phyloP scores from a whole-genome alignment of 2,329 filamentous ascomycete species.

The Phialocephala subalpina region DNA sequence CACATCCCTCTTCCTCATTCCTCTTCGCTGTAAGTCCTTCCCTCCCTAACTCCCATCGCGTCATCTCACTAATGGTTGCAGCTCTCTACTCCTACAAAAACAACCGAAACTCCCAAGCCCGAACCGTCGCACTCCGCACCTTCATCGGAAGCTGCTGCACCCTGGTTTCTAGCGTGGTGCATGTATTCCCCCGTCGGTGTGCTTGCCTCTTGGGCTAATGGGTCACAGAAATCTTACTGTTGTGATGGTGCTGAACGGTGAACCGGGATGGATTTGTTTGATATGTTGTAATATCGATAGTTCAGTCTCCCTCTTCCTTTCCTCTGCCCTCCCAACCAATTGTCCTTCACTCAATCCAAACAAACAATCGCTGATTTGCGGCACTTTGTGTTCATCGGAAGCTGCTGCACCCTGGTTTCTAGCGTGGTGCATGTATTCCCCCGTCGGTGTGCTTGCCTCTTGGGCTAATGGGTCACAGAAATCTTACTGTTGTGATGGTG shows the following conservation, averaged over 20 bases:
- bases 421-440: conserved; percentile 60
- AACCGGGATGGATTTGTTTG: conserved; percentile 71
- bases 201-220: not conserved
- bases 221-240: conserved; percentile 62
- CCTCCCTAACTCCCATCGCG: not conserved
- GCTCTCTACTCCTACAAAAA: conserved; percentile 63
- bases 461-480: conserved; percentile 48
- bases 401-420: conserved; percentile 62
- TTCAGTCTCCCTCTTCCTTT: conserved; percentile 44
- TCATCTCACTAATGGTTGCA: conserved; percentile 38
- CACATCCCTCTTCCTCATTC: conserved; percentile 68
- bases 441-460: not conserved
- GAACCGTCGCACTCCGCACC: conserved; percentile 62
- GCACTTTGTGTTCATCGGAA: conserved; percentile 69
- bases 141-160: conserved; percentile 67
- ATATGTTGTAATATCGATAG: conserved; percentile 72
- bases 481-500: conserved; percentile 64
- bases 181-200: conserved; percentile 38
- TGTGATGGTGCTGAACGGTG: conserved; percentile 64
- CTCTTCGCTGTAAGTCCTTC: conserved; percentile 59
- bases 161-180: conserved; percentile 65
- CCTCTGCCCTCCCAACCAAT: not conserved
- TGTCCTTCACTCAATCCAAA: not conserved
- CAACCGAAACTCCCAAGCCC: conserved; percentile 53
- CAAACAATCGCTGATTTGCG: not conserved